Conservation (phyloP, 495 filamentous ascomycete species). For the Pseudoneurospora amorphoporcata region DNA sequence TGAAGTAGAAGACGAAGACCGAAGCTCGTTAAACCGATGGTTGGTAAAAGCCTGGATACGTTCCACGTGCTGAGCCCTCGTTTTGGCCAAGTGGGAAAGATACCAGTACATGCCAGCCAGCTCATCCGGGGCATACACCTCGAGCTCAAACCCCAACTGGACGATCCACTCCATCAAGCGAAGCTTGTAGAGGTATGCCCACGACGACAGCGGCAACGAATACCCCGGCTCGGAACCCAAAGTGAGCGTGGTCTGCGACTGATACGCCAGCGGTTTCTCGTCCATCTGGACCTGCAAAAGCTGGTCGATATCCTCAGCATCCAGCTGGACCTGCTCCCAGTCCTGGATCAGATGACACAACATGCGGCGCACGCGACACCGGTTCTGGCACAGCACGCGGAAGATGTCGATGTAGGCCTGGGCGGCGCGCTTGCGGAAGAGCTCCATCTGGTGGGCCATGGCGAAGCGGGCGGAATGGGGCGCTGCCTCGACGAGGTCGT, state of each 20-base stretch:
- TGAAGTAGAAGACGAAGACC: slow-evolving; percentile 3
- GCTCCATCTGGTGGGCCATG: slow-evolving; percentile 67
- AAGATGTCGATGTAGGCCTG: slow-evolving; percentile 76
- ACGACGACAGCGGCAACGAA: slow-evolving; percentile 61
- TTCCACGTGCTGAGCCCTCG: slow-evolving; percentile 51
- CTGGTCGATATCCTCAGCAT: slow-evolving; percentile 70
- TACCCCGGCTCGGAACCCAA: slow-evolving; percentile 36
- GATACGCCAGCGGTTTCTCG: slow-evolving; percentile 44
- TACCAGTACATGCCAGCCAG: slow-evolving; percentile 87
- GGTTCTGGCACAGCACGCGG: slow-evolving; percentile 76
- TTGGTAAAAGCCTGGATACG: slow-evolving; percentile 57
- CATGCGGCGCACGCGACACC: slow-evolving; percentile 73
- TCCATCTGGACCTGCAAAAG: slow-evolving; percentile 54
- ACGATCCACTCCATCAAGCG: slow-evolving; percentile 77
- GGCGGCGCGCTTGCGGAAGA: slow-evolving; percentile 63
- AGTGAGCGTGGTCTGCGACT: slow-evolving; percentile 13
- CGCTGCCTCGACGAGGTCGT: slow-evolving; percentile 58
- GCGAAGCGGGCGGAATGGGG: slow-evolving; percentile 68
- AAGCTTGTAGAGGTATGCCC: slow-evolving; percentile 84
- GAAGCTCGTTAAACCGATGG: slow-evolving; percentile 21
- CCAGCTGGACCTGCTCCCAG: slow-evolving; percentile 77
- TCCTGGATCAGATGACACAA: slow-evolving; percentile 71
- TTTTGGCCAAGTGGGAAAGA: slow-evolving; percentile 46
- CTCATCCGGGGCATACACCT: slow-evolving; percentile 81
- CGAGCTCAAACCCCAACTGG: slow-evolving; percentile 91